Percentiles rank a stretch among this genome's conserved stretches.
Evolutionary conservation across 768 basidiomycete species (phyloP).

Genomic region (Tulasnella calospora): DNA sequence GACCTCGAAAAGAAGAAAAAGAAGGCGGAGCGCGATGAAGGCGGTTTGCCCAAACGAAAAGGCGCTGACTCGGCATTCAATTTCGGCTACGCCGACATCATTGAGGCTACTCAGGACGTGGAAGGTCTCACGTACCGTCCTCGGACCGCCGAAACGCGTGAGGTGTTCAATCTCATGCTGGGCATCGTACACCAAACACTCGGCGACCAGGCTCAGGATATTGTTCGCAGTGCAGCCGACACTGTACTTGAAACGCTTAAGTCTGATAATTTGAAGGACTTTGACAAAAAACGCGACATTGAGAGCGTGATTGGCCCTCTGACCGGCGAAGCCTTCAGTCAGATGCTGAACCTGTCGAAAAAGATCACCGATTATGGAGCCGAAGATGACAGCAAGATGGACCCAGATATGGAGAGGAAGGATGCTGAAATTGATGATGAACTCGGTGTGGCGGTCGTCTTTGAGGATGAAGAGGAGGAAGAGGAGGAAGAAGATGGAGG

Average conservation of each 20-base stretch:
- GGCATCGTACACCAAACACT: constrained; percentile 74
- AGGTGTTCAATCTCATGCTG: constrained; percentile 89
- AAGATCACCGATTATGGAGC: constrained; percentile 91
- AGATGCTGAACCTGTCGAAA: constrained; percentile 43
- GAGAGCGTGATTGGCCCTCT: constrained; percentile 65
- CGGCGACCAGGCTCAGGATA: constrained; percentile 93
- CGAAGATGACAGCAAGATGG: constrained; percentile 72
- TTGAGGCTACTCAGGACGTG: constrained; percentile 88
- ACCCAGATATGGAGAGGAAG: constrained; percentile 72
- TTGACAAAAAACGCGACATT: constrained; percentile 94
- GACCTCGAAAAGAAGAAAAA: constrained; percentile 93
- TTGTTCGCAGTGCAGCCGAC: constrained; percentile 94
- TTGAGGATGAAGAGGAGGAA: constrained; percentile 95
- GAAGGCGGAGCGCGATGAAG: constrained; percentile 57
- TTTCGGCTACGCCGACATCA: constrained; percentile 83
- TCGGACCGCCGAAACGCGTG: constrained; percentile 86
- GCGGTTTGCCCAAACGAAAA: constrained; percentile 50
- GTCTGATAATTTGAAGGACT: constrained; percentile 83
- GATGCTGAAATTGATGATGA: constrained; percentile 93
- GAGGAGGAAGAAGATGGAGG: constrained; percentile 79
- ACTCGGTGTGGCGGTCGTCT: constrained; percentile 94
- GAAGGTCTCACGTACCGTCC: constrained; percentile 93
- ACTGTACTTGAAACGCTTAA: constrained; percentile 82
- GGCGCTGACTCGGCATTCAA: constrained; percentile 45
- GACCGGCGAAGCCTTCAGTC: constrained; percentile 69